These are phyloP conservation scores for Xeromyces bisporus DNA, from an alignment of 495 filamentous ascomycete genomes.

Conservation along the genomic window DNA sequence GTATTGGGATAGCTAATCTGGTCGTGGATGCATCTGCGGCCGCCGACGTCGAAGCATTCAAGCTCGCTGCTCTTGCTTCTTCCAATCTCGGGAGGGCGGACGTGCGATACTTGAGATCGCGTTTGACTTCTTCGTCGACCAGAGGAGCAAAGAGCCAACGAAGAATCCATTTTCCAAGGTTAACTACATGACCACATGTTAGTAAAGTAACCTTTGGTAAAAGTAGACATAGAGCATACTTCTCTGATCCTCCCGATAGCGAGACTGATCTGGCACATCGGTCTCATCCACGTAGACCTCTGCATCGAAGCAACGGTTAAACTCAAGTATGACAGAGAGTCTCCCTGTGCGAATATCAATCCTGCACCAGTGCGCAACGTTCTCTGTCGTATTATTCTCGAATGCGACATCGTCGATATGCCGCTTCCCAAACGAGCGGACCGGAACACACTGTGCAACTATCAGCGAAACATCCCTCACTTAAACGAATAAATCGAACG, in stretches of 20 bases:
- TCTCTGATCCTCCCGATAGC: constrained; percentile 86
- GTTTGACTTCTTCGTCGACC: constrained; percentile 73
- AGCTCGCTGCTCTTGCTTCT: constrained; percentile 35
- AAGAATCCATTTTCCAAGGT: constrained; percentile 92
- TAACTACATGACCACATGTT: too few relatives aligned
- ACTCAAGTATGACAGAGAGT: constrained; percentile 77
- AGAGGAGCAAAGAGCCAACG: constrained; percentile 82
- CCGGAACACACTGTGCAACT: constrained; percentile 50
- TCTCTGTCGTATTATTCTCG: constrained; percentile 75
- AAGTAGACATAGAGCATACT: too few relatives aligned
- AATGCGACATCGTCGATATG: constrained; percentile 84
- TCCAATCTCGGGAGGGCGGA: constrained; percentile 43
- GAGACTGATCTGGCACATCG: constrained; percentile 47
- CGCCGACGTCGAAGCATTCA: constrained; percentile 41
- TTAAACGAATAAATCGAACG: constrained; percentile 16
- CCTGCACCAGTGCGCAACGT: constrained; percentile 84
- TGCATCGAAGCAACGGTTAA: constrained; percentile 93
- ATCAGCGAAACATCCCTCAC: constrained; percentile 4
- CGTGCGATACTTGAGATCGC: constrained; percentile 57
- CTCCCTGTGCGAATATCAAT: constrained; percentile 86
- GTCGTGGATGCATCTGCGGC: too few relatives aligned
- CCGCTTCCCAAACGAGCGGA: constrained; percentile 77
- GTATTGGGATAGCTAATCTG: constrained; percentile 27
- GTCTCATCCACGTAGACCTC: constrained; percentile 93
- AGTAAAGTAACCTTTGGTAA: too few relatives aligned